Evolutionary conservation across 169 alveolate species (phyloP), one percentile per base, ranked within the genome.

Genomic region (Cryptosporidium bovis): DNA sequence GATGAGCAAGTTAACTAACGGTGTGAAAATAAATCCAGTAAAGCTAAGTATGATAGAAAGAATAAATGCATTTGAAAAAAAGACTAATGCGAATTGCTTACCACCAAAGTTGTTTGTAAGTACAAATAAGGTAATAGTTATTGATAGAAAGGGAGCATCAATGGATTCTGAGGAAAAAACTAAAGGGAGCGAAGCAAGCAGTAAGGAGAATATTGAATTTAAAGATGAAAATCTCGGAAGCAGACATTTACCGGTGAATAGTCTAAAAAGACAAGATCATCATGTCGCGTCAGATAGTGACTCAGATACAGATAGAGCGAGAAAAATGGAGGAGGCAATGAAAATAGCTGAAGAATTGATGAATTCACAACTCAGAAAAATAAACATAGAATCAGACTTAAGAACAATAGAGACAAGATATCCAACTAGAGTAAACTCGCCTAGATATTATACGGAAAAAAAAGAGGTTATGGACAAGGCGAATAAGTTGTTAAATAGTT

Each of bases 361-460:
- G 87, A 77, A 50, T 27, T 56, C 87, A 12, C 87, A 77, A 64
- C 64, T 77, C 15, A 34, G 55, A 1, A 77, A 77, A 31, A 60
- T 77, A 16, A 60, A 7, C 64, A 40, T 24, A 10, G 87, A 77
- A 36, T 58, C 87, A 24, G 65, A 77, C 24, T 31, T 77, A 1
- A 77, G 87, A 24, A 77, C 87, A 36, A 62, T 62, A 66, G 87
- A 77, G 51, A 77, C 87, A 13, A 29, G 87, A 60, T 77, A 46
- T 60, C 87, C 87, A 36, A 77, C 87, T 16, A 77, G 87, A 31
- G 71, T 77, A 13, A 56, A 77, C 40, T 77, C 87, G 18, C 87
- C 87, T 20, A 77, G 87, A 40, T 77, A 77, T 77, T 77, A 77
- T 50, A 60, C 34, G 27, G 87, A 36, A 27, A 77, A 77, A 51